These are phyloP conservation scores for Cordyceps militaris DNA, from an alignment of 2,329 filamentous ascomycete genomes.

Conservation along the genomic window DNA sequence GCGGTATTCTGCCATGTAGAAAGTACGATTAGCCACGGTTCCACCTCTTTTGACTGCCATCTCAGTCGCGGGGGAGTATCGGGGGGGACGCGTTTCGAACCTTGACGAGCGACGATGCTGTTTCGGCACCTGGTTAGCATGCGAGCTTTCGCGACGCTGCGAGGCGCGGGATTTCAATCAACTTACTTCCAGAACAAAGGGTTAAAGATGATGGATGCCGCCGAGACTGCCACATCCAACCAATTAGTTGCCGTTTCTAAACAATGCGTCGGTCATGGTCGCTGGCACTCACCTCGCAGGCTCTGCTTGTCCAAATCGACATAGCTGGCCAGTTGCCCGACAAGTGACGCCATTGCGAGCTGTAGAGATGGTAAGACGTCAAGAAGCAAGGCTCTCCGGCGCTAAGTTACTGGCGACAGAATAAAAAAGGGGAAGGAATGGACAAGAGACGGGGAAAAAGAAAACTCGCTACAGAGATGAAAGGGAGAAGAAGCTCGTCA, in stretches of 20 bases:
- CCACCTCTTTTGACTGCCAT: no score
- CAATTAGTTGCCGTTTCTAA: neutral
- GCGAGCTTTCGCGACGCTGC: neutral
- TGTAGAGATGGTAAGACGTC: neutral
- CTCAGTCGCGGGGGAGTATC: neutral
- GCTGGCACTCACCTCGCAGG: constrained; percentile 50
- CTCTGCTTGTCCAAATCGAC: constrained; percentile 62
- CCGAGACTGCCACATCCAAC: constrained; percentile 56
- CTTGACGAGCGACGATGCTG: constrained; percentile 77
- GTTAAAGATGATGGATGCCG: constrained; percentile 81
- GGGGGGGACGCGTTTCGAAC: constrained; percentile 35
- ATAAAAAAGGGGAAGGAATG: neutral
- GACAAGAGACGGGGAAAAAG: neutral
- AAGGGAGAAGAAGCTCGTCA: neutral
- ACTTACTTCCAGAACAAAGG: constrained; percentile 99
- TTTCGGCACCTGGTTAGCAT: constrained; percentile 6
- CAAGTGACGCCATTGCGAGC: constrained; percentile 28
- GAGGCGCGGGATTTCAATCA: constrained; percentile 11
- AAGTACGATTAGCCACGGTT: constrained; percentile 15
- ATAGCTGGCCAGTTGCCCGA: constrained; percentile 49
- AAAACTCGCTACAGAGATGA: neutral
- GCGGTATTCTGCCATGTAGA: constrained; percentile 65
- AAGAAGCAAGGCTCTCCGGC: no score
- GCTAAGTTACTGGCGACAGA: neutral
- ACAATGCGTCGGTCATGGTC: no score